Evolutionary conservation across 441 rosid genomes (phyloP), one percentile per base, ranked within the genome.

Genomic region (Biscutella laevigata): DNA sequence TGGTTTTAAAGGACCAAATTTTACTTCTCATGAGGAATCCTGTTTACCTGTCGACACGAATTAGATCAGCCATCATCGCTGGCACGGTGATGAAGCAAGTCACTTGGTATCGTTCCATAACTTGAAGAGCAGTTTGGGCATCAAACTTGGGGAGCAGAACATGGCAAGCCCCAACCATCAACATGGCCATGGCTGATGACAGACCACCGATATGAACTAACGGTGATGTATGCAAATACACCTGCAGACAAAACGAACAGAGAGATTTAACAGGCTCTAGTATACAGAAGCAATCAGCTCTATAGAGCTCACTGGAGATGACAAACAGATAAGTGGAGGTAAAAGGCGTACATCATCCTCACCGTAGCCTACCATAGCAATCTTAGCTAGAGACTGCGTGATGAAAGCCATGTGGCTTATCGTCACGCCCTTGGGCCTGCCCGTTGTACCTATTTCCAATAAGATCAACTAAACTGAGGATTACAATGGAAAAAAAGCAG

Each of bases 191-290:
- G 11, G 88, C 96, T 27, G 95, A 87, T 19, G 95, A 91, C 27
- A 91, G 60, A 68, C 94, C 96, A 4, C 94, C 98, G 14, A 87
- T 85, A 65, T 85, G 98, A 73, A 95, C 75, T 43, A 87, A 51
- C 14, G 95, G 94, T 58, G 94, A 72, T 51, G 87, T 74, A 61
- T 87, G 98, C 77, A 91, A 75, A 64, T 85, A 87, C 53, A 91
- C 90, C 96, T 83, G 84, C 67, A 70, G 43, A 53, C 26, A 6
- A 11, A 8, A 17, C n/a, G 55, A 55, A 45, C 35, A 48, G 2
- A 49, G n/a, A 44, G 57, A 22, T 24, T 4, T 6, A 12, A 45
- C 5, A 46, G 22, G 5, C 37, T 47, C 7, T 20, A n/a, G 15
- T 24, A 39, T 25, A 13, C 2, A 4, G 4, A 46, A 40, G 16